Conservation (phyloP, 495 filamentous ascomycete species). For the Bombardia bombarda region DNA sequence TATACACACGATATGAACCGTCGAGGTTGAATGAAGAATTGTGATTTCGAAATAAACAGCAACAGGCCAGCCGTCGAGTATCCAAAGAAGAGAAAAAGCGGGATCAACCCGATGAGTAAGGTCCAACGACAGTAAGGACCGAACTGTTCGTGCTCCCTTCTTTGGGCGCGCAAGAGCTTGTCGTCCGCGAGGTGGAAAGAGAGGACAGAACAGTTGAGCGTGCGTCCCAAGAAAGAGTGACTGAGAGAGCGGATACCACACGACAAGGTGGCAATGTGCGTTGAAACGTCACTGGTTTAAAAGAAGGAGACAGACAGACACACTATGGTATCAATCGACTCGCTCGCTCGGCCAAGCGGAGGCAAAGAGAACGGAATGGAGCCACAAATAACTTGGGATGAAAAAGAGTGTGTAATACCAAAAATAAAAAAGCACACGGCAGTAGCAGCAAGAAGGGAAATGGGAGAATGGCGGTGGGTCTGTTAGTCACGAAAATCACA, state of each 20-base stretch:
- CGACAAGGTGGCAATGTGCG: too few relatives aligned
- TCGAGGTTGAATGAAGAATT: slow-evolving; percentile 4
- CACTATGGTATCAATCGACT: too few relatives aligned
- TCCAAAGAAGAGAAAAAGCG: slow-evolving; percentile 5
- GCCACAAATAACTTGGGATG: slow-evolving; percentile 6
- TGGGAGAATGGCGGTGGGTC: too few relatives aligned
- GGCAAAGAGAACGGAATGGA: slow-evolving; percentile 1
- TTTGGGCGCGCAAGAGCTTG: too few relatives aligned
- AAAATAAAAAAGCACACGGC: not conserved
- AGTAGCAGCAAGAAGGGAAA: too few relatives aligned
- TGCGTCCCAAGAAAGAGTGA: too few relatives aligned
- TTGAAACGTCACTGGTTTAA: too few relatives aligned
- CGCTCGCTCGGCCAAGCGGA: slow-evolving; percentile 2
- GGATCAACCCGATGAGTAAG: slow-evolving; percentile 26
- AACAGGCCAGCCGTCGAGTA: slow-evolving; percentile 16
- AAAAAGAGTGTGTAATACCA: not conserved
- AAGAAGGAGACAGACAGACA: too few relatives aligned
- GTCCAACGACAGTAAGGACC: slow-evolving; percentile 3
- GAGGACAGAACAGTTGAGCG: too few relatives aligned
- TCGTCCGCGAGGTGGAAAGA: too few relatives aligned
- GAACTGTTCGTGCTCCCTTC: slow-evolving; percentile 4
- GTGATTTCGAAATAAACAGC: not conserved
- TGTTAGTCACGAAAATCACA: slow-evolving; percentile 1
- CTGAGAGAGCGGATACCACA: too few relatives aligned
- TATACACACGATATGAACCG: too few relatives aligned